Conservation (phyloP, 768 basidiomycete species). For the Chlorophyllum brunneum region DNA sequence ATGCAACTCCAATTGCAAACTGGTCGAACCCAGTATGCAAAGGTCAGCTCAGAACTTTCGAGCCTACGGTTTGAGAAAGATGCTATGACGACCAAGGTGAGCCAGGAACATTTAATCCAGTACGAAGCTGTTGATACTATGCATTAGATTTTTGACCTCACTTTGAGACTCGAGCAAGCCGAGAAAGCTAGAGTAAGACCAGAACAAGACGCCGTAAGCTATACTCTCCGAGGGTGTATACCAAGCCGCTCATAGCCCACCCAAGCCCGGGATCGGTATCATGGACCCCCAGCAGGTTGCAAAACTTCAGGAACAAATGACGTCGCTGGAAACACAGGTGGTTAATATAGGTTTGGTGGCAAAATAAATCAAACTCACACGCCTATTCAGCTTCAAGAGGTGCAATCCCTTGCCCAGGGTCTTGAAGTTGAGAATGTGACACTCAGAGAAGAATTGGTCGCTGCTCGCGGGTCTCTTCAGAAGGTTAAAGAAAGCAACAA, state of each 20-base stretch:
- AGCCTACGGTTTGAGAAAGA: background rate
- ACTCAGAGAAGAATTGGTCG: slow-evolving; percentile 20
- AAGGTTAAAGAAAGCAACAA: slow-evolving; percentile 26
- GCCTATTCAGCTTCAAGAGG: slow-evolving; percentile 17
- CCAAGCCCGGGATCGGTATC: background rate
- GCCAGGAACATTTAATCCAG: background rate
- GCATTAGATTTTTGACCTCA: slow-evolving; percentile 1
- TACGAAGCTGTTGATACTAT: background rate
- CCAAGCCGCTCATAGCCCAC: background rate
- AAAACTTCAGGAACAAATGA: slow-evolving; percentile 10
- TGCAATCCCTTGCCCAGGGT: slow-evolving; percentile 17
- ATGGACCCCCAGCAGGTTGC: background rate
- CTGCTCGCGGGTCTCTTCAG: slow-evolving; percentile 22
- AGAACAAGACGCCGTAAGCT: background rate
- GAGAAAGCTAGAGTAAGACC: background rate
- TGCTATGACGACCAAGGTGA: background rate
- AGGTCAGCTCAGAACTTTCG: slow-evolving; percentile 6
- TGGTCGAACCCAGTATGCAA: background rate
- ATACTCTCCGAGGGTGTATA: background rate
- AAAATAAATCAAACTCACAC: background rate
- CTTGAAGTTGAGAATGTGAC: slow-evolving; percentile 20
- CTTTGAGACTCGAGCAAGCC: background rate
- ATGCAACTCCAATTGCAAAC: slow-evolving; percentile 4
- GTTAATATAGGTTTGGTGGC: background rate
- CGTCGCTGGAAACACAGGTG: slow-evolving; percentile 14